Base-by-base conservation (phyloP, 352 stramenopile genomes). In the Aphanomyces astaci region DNA sequence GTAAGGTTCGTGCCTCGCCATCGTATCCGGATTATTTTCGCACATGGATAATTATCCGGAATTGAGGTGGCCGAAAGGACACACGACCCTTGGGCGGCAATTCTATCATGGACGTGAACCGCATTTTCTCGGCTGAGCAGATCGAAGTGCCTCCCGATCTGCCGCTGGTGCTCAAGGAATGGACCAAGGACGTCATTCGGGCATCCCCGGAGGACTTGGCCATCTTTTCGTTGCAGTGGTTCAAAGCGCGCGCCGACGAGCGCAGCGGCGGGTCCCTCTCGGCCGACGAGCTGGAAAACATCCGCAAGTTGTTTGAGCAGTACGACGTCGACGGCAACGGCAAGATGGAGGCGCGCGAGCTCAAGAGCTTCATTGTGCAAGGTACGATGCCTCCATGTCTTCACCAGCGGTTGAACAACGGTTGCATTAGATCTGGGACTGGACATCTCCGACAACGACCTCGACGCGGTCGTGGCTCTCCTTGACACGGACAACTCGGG, bases 41-140 rank as follows among this genome's bases (percentile, higher is more conserved):
- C 0, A 49, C 22, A 15, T n/a, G 48, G 48, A 24, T 55, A 22
- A 55, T 55, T 55, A 25, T 31, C 2, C 48, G n/a, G n/a, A 22
- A 31, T 30, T n/a, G n/a, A 25, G 10, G n/a, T 31, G 10, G 0
- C 22, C 48, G 48, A 30, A 31, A 31, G 10, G n/a, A 22, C 48
- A 31, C 48, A 22, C 27, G 48, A 55, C n/a, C 10, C n/a, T 25
- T n/a, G n/a, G n/a, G n/a, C n/a, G n/a, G n/a, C n/a, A n/a, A n/a
- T n/a, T n/a, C n/a, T n/a, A 22, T 15, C 48, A 96, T 97, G 89
- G 88, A 97, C 66, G 86, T 94, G 74, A 96, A 96, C 70, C 84
- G 89, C 55, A 96, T 97, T 53, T 97, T 97, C 71, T 92, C 79
- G 49, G 89, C 89, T 9, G 89, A 97, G 75, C 90, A 97, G 71